Evolutionary conservation across 257 asterid species (phyloP), one percentile per base, ranked within the genome.

Genomic region (Nicotiana tomentosiformis): DNA sequence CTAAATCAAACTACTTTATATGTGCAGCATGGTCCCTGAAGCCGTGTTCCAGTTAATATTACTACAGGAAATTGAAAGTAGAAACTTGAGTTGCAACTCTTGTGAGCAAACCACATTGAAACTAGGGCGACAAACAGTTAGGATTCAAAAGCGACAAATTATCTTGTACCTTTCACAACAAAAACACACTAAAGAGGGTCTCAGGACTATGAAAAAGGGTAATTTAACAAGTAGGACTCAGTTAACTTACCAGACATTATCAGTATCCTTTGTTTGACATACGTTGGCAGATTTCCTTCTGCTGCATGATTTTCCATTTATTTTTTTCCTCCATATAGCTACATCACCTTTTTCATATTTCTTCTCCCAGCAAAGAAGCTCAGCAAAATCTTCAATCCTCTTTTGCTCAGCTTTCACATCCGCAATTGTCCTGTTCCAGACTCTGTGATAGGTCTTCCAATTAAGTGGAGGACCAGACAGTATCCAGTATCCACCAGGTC

Each of bases 401-500:
- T 87, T 81, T 81, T 95, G 99, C 88, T 95, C 99, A 6, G 95
- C 98, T 56, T 90, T 88, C 66, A 93, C 86, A 67, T 95, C 98
- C 79, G 86, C 98, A 87, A 90, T 91, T 29, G 97, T 56, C 88
- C 99, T 88, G 82, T 95, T 92, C 99, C 99, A 95, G 30, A 97
- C 90, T 56, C 66, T 83, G 82, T 90, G 91, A 88, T 93, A 90
- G 16, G 93, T 95, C 86, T 92, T 93, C 99, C 99, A 95, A 81
- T 95, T 93, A 88, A 95, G 93, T 20, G 99, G 99, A 77, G 99
- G 99, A 83, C 98, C 99, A 62, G 99, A 95, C 82, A 95, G 87
- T 67, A 95, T 90, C 98, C 98, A 95, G 87, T 87, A 93, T 56
- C 98, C 98, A 85, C 98, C 98, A 39, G 98, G 97, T 89, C 99